A percentile compares a stretch with the other conserved stretches of the same genome.
Conservation (phyloP, 768 basidiomycete species). For the Gloeophyllum trabeum region DNA sequence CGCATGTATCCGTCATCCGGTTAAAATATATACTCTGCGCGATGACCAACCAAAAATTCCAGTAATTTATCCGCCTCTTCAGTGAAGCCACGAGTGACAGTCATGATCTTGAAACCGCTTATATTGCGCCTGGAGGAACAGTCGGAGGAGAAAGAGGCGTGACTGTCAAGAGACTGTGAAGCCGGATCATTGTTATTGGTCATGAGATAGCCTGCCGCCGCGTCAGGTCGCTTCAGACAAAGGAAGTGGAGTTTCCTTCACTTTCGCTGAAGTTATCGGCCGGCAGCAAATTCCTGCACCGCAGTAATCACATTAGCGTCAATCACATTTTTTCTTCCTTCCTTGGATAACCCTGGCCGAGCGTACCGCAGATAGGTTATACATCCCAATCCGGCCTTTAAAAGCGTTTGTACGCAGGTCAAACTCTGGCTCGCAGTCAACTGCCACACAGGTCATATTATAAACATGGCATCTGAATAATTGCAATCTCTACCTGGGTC, state of each 20-base stretch:
- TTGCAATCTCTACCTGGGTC: background rate
- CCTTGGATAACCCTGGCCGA: too few species aligned
- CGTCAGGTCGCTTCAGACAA: constrained; percentile 2
- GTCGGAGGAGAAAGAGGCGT: constrained; percentile 26
- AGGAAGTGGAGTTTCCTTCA: constrained; percentile 14
- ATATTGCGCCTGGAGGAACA: constrained; percentile 24
- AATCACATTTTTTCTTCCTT: background rate
- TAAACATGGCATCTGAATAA: background rate
- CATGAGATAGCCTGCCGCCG: constrained; percentile 40
- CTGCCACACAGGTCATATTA: background rate
- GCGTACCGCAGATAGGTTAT: constrained; percentile 64
- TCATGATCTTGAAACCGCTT: constrained; percentile 66
- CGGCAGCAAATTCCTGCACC: constrained; percentile 56
- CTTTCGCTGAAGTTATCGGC: constrained; percentile 71
- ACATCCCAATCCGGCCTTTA: constrained; percentile 64
- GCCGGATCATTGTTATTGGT: constrained; percentile 19
- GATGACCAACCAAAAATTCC: constrained; percentile 56
- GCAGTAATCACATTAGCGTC: background rate
- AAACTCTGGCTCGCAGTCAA: constrained; percentile 46
- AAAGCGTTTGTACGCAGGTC: constrained; percentile 58
- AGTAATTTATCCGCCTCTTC: constrained; percentile 76
- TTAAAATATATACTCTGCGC: constrained; percentile 10
- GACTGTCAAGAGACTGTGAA: constrained; percentile 18
- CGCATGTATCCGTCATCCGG: too few species aligned
- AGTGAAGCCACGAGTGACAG: constrained; percentile 65